Conservation (phyloP, 164 flowering plant genomes). For the Echeveria elegans region DNA sequence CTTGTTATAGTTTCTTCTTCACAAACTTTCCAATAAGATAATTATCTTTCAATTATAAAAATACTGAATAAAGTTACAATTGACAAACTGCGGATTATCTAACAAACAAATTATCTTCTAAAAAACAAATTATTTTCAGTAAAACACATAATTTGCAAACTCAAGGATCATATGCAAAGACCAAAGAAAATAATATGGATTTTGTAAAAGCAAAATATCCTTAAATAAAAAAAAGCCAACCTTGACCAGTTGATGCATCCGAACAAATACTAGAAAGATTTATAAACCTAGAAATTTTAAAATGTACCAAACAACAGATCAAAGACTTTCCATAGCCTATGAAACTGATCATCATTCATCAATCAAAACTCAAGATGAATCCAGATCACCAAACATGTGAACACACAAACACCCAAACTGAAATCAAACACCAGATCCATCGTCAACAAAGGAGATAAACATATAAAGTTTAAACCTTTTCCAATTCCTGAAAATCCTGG, state of each 20-base stretch:
- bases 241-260: neutral
- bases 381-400: too few relatives aligned
- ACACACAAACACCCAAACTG: neutral
- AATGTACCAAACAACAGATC: neutral
- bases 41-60: too few relatives aligned
- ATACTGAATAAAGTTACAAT: too few relatives aligned
- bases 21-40: neutral
- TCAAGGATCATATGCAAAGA: too few relatives aligned
- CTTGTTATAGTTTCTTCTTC: neutral
- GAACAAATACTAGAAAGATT: neutral
- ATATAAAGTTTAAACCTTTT: slow-evolving; percentile 33
- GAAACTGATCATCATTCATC: neutral
- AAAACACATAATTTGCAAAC: too few relatives aligned
- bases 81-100: too few relatives aligned
- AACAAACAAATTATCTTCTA: too few relatives aligned
- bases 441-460: slow-evolving; percentile 11
- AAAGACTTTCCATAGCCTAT: neutral
- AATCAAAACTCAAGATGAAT: neutral
- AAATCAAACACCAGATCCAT: slow-evolving; percentile 12
- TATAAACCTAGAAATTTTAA: too few relatives aligned
- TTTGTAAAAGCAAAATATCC: too few relatives aligned
- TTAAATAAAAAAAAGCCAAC: neutral
- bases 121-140: too few relatives aligned
- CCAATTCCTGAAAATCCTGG: slow-evolving; percentile 59
- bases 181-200: too few relatives aligned